Evolutionary conservation across 495 filamentous ascomycete species (phyloP), one percentile per base, ranked within the genome.

Genomic region (Hypoxylon cercidicola): DNA sequence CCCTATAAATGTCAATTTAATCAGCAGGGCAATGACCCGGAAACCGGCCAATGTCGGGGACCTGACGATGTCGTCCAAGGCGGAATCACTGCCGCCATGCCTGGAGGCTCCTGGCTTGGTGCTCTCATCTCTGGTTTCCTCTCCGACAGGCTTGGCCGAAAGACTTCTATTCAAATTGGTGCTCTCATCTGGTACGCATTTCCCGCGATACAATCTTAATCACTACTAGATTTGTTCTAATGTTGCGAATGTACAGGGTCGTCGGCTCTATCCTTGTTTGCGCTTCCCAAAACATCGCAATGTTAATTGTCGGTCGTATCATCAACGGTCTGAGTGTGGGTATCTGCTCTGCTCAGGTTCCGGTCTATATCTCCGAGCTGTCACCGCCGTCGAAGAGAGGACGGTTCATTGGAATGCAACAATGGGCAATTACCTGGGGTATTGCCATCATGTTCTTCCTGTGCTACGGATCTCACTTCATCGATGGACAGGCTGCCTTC

Each of bases 361-460:
- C 91, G 0, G 89, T 92, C 52, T 93, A 93, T 72, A 87, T 93
- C 51, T 85, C 88, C 18, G 91, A 93, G 68, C 68, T 93, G 7
- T 83, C 90, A 4, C 87, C 85, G 8, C 89, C 89, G 3, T 80
- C 82, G 35, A 87, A 87, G 75, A 85, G 90, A 69, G 90, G 90
- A 23, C 82, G 88, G 32, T 80, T 94, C 13, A 85, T 92, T 28
- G 87, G 88, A 32, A 78, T 86, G 59, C 87, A 92, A 64, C 90
- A 92, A 76, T 91, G 89, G 89, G 86, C 90, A 43, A 91, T 93
- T 62, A 91, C 88, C 52, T 91, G 88, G 88, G 90, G 90, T 71
- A 92, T 93, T 62, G 60, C 92, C 60, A 92, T 93, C 72, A 92
- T 93, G 90, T 93, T 88, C 80, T 81, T 84, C 72, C 88, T 96